A percentile compares a stretch with the other conserved stretches of the same genome.
These are phyloP conservation scores for Cutaneotrichosporon sp. DNA, from an alignment of 1,284 basidiomycete genomes.

Conservation along the genomic window DNA sequence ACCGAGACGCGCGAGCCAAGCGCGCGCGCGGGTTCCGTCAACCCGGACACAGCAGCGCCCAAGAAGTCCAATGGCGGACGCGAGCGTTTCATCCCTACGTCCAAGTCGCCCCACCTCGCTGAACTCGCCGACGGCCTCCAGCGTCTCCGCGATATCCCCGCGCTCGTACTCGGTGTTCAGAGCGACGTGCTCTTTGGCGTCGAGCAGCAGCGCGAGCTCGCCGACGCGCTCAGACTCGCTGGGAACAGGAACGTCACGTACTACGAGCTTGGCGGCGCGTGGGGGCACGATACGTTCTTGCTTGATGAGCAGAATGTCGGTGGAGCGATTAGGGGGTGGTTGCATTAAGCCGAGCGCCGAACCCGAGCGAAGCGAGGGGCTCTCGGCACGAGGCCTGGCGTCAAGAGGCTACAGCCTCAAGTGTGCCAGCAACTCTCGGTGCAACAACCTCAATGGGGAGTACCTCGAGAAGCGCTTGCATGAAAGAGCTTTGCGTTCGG, in stretches of 20 bases:
- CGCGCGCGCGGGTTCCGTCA: constrained; percentile 3
- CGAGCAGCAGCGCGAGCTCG: constrained; percentile 93
- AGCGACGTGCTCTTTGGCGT: constrained; percentile 95
- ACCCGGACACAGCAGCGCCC: neutral
- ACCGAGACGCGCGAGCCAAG: constrained; percentile 5
- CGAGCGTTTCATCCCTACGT: constrained; percentile 54
- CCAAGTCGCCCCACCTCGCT: constrained; percentile 63
- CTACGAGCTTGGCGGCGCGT: constrained; percentile 95
- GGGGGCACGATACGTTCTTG: constrained; percentile 97
- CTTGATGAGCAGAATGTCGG: constrained; percentile 73
- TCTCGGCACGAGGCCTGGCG: no score
- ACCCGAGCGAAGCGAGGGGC: no score
- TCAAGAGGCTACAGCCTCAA: no score
- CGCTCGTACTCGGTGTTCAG: constrained; percentile 88
- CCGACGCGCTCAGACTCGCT: constrained; percentile 82
- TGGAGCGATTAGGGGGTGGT: constrained; percentile 69
- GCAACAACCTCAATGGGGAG: no score
- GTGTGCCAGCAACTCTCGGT: no score
- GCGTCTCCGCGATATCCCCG: constrained; percentile 71
- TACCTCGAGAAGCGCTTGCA: no score
- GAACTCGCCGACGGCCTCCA: constrained; percentile 76
- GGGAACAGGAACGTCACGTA: constrained; percentile 86
- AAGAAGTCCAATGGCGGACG: constrained; percentile 13
- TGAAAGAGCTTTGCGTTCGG: no score
- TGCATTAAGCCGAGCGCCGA: constrained; percentile 8